Evolutionary conservation across 2,329 filamentous ascomycete species (phyloP), one percentile per base, ranked within the genome.

Genomic region (Scytalidium lignicola): DNA sequence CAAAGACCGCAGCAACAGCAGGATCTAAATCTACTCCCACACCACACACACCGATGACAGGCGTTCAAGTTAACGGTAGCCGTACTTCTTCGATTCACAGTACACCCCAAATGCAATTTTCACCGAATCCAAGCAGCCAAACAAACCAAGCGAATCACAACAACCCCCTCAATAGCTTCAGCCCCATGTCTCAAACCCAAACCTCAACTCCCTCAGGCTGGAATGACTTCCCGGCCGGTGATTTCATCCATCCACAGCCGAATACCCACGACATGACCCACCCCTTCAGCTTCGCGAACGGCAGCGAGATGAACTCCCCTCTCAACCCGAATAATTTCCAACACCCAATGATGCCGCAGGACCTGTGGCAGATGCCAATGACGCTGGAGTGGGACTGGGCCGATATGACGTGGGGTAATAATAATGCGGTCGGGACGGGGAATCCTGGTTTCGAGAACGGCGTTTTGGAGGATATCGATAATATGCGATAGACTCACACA

Each of bases 281-380:
- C 32, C 56, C 61, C 3, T 64, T 59, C 39, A 53, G 51, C 20
- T 61, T 56, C 43, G 42, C 52, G 15, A 53, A 60, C 6, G 54
- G 58, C 6, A 62, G 63, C n/a, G 63, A 62, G 7, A 51, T 56
- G 20, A 58, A 56, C 62, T 57, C 59, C 1, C 55, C 60, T 10
- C 46, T 61, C 9, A 62, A 57, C 48, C 62, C 70, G 29, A 66
- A 69, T 12, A 62, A 74, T 17, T 90, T 91, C 62, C 86, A 91
- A 61, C 88, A 95, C 57, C 91, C 91, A 0, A 86, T 96, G 61
- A 82, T 97, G 19, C 92, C 93, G 3, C 90, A 92, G 60, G 93
- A 97, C 68, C 70, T 97, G 21, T 99, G 93, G 83, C 87, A 92
- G 66, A 85, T 97, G 80, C 91, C 92, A 1, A 95, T 96, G 85